Percentiles rank a stretch among this genome's conserved stretches.
Evolutionary conservation across 805 yeast genomes (phyloP).

Genomic region (Candida tibetensis): DNA sequence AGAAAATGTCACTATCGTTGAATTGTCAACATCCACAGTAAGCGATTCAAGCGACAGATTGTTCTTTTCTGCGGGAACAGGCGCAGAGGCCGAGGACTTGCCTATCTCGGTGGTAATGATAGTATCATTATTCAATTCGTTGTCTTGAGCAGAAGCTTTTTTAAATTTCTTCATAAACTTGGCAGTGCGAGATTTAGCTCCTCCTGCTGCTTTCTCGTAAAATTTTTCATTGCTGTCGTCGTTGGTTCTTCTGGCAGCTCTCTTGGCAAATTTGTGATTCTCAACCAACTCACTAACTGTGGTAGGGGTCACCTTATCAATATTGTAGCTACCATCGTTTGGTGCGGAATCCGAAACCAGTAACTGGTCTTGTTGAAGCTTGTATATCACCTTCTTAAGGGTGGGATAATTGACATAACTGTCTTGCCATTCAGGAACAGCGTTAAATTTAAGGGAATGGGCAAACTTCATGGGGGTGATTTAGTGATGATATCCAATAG

Average conservation of each 20-base stretch:
- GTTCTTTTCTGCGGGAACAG: conserved; percentile 6
- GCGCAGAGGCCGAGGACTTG: background rate
- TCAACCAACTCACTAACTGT: conserved; percentile 30
- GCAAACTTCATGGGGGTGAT: conserved; percentile 43
- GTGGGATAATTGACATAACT: conserved; percentile 44
- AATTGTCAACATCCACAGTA: conserved; percentile 17
- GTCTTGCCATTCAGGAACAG: conserved; percentile 56
- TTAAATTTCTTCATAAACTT: conserved; percentile 19
- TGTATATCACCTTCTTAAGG: conserved; percentile 55
- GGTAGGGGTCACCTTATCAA: conserved; percentile 17
- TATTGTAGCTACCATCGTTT: conserved; percentile 21
- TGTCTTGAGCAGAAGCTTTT: conserved; percentile 10
- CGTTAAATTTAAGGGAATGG: conserved; percentile 48
- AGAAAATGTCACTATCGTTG: conserved; percentile 15
- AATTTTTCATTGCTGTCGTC: too few species aligned
- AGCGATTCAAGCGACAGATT: conserved; percentile 10
- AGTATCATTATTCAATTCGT: background rate
- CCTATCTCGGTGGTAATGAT: background rate
- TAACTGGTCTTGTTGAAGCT: conserved; percentile 44
- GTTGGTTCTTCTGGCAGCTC: background rate
- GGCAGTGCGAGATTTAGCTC: conserved; percentile 12
- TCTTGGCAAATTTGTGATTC: conserved; percentile 4
- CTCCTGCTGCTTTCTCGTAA: conserved; percentile 2
- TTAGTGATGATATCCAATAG: too few species aligned
- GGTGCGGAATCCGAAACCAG: conserved; percentile 16